Base-by-base conservation (phyloP, 164 flowering plant species). In the Stephania yunnanensis region DNA sequence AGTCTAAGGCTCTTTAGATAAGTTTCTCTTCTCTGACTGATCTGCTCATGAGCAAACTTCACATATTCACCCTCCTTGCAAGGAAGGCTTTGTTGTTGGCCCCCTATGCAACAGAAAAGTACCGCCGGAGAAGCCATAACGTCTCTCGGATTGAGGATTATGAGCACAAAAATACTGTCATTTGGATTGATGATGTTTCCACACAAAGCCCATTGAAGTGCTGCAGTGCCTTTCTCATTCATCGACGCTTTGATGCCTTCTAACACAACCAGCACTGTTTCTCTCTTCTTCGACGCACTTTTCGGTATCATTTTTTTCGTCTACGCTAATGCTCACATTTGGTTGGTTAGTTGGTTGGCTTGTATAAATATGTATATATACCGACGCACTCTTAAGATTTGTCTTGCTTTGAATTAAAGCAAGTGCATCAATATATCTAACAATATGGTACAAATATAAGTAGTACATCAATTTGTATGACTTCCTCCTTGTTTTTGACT, bases 1-100 rank as follows among this genome's bases (percentile, higher is more conserved):
- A 83, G 84, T 71, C 82, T 77, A 69, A 84, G 74, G 73, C 68
- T 73, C 63, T 73, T 15, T 65, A 11, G 31, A 68, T 74, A 84
- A 45, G 55, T 55, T 50, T 80, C 76, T 65, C 77, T 80, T 71
- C 72, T 71, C 58, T 78, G 72, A 63, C 46, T 67, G 31, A 77
- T 77, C 69, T 76, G 80, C 15, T 74, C 69, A 5, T 73, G 74
- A 44, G 78, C 77, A 36, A 77, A 73, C 71, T 71, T 61, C 10
- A 75, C 22, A 13, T 42, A n/a, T 2, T 55, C 68, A 25, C 72
- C 72, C 48, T 69, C 69, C 20, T 71, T 64, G 19, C 74, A 36
- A 12, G 73, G 72, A 55, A 36, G 11, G 19, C 31, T 55, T 4
- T 66, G 68, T 30, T 73, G 52, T 19, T 48, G 75, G 61, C 46